Base-by-base conservation (phyloP, 2,329 filamentous ascomycete species). In the Westerdykella aurantiaca region DNA sequence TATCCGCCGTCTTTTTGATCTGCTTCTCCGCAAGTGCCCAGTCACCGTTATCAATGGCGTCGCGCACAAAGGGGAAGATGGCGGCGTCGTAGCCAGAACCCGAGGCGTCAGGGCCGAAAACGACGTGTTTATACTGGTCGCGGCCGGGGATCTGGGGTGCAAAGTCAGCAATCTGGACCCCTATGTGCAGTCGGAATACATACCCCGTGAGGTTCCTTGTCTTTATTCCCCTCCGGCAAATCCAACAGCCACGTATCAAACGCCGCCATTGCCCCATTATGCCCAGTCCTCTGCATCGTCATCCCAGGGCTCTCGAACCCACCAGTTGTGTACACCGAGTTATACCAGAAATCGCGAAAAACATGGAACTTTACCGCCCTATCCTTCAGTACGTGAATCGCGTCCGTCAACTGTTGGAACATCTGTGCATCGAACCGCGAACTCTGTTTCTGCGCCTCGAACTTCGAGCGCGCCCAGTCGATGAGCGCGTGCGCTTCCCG, bases 81-180 rank as follows among this genome's bases (percentile, higher is more conserved):
- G 79, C 78, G 25, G 52, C 49, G 31, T 85, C 78, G 52, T 83
- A 79, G 31, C 78, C 80, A 29, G 82, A 83, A 84, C 88, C 90
- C 5, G 38, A 49, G 2, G 80, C 72, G 58, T 88, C 80, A 0
- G 93, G 93, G 1, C 86, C 91, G 63, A 90, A 95, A 44, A 98
- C 72, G 60, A 94, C 78, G 68, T 96, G 93, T 67, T 94, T 95
- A 76, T 89, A 98, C 69, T 97, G 93, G 5, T 86, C 86, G 51
- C 91, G 83, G 56, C 88, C 88, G 33, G 87, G 86, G 4, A 95
- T 78, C 64, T 67, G 40, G 44, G 4, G 11, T 39, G 6, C 13
- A 34, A 17, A 34, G 40, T 57, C 39, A 51, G 50, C 37, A 46
- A 46, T 34, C n/a, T 17, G 13, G 4, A 11, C 31, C 16, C 12